Base-by-base conservation (phyloP, 2,329 filamentous ascomycete species). In the Arthrobotrys entomopaga region DNA sequence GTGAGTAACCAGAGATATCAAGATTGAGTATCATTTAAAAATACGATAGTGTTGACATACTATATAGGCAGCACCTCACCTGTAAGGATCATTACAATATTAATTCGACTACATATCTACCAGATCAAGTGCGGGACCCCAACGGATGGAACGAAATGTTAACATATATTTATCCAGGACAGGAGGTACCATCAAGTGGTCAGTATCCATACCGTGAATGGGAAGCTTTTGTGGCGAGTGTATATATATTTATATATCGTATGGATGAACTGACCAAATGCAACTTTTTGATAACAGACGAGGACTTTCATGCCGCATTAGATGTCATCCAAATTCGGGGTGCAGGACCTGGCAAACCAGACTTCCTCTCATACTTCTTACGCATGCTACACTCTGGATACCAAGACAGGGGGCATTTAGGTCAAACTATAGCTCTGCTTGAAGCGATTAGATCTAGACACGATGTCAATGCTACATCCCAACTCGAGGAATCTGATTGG, bases 111-210 rank as follows among this genome's bases (percentile, higher is more conserved):
- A 65, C 70, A 5, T 7, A 43, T 5, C 63, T 74, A 3, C 70
- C 70, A 13, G 57, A 74, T 34, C 40, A 46, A n/a, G 53, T 74
- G 13, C 29, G 63, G 11, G 70, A 74, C 20, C 70, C 70, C 4
- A 53, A 63, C 20, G 70, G 63, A 0, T 74, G 70, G 70, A 57
- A 67, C 3, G 63, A 74, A 34, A 74, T 74, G 2, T 46, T 42
- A 24, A 22, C 20, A 15, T 67, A 63, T 26, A 20, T 38, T 8
- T 74, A 74, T 38, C 70, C 70, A 2, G 20, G 26, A 1, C 34
- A 74, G 16, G 63, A 64, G 2, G 42, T 61, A 13, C 63, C 70
- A 2, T 74, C 70, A n/a, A 74, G 63, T 8, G 50, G 70, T 74
- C 24, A 48, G 53, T 19, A 15, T 15, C n/a, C 42, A 15, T 46